Conservation (phyloP, 345 rosid genomes). For the Adansonia digitata region DNA sequence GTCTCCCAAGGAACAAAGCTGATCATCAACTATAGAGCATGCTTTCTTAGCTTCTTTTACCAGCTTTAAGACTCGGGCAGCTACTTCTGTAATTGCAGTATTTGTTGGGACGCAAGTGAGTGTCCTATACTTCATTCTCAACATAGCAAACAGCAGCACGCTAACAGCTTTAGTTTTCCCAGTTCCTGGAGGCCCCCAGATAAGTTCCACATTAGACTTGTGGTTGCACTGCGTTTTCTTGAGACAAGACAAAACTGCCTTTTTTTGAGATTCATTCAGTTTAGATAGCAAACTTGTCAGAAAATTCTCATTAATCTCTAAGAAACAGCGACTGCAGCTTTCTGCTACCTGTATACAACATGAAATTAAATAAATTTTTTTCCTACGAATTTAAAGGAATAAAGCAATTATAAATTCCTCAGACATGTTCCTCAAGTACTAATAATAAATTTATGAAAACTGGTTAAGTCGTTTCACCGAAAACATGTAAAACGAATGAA, state of each 20-base stretch:
- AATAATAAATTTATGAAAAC: not conserved
- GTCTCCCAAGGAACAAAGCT: slow-evolving; percentile 18
- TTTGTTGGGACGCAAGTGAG: slow-evolving; percentile 51
- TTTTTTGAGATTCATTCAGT: slow-evolving; percentile 33
- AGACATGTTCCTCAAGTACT: not conserved
- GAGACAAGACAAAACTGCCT: slow-evolving; percentile 29
- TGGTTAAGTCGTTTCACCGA: not conserved
- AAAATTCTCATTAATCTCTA: not conserved
- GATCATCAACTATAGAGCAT: slow-evolving; percentile 1
- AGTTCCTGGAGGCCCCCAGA: slow-evolving; percentile 60
- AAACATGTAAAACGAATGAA: not conserved
- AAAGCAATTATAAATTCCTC: not conserved
- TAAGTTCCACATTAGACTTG: slow-evolving; percentile 26
- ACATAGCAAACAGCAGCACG: slow-evolving; percentile 25
- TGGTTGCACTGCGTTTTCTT: slow-evolving; percentile 20
- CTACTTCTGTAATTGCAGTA: slow-evolving; percentile 42
- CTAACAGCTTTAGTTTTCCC: slow-evolving; percentile 48
- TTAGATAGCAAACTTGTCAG: not conserved
- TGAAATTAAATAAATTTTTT: not conserved
- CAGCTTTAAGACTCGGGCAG: slow-evolving; percentile 36
- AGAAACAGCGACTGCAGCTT: slow-evolving; percentile 20
- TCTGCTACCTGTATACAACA: slow-evolving; percentile 25
- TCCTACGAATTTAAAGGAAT: not conserved
- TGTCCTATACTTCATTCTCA: slow-evolving; percentile 31
- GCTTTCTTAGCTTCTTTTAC: slow-evolving; percentile 17